Evolutionary conservation across 495 filamentous ascomycete species (phyloP).

Genomic region (Lasiosphaeriaceae sp.): DNA sequence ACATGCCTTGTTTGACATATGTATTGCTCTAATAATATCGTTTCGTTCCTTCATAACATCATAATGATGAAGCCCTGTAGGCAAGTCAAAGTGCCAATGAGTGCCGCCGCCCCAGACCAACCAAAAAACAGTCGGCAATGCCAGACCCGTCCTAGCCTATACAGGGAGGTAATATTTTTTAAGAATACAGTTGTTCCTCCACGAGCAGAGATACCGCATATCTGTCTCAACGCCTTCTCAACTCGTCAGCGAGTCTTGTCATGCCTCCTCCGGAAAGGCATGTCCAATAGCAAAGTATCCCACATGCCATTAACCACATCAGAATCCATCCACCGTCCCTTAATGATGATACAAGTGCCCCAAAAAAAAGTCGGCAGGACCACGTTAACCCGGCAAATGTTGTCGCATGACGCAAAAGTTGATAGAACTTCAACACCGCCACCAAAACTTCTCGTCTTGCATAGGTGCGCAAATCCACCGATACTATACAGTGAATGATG

Average conservation of each 20-base stretch:
- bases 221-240: background rate
- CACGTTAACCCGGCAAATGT: background rate
- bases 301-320: too few relatives aligned
- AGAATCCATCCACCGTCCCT: too few relatives aligned
- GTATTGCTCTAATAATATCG: conserved; percentile 1
- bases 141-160: conserved; percentile 4
- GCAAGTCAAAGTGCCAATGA: background rate
- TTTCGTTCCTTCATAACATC: conserved; percentile 7
- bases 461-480: background rate
- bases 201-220: background rate
- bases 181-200: background rate
- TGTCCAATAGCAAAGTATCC: too few relatives aligned
- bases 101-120: background rate
- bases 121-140: background rate
- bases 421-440: background rate
- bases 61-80: background rate
- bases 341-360: too few relatives aligned
- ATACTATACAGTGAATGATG: background rate
- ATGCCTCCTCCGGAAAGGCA: background rate
- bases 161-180: background rate
- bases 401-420: background rate
- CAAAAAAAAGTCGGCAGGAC: too few relatives aligned
- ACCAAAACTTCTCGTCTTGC: background rate
- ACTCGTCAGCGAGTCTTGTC: background rate
- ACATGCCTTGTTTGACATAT: background rate